Evolutionary conservation across 2,329 filamentous ascomycete species (phyloP).

Genomic region (Ploettnerulaceae sp.): DNA sequence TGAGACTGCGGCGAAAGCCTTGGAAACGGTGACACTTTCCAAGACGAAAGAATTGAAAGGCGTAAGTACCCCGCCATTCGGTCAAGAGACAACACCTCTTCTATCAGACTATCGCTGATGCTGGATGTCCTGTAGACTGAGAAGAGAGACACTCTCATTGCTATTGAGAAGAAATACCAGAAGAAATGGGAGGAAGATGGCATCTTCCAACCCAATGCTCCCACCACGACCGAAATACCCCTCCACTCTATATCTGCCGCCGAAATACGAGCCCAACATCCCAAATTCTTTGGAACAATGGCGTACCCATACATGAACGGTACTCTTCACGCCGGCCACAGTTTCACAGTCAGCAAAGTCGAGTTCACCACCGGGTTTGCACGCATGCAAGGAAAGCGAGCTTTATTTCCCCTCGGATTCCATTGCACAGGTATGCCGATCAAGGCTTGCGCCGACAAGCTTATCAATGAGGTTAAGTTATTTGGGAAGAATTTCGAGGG

Average conservation of each 20-base stretch:
- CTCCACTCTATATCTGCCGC: conserved; percentile 67
- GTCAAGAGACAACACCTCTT: conserved; percentile 14
- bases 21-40: conserved; percentile 49
- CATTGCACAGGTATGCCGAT: conserved; percentile 98
- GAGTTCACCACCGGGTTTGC: conserved; percentile 87
- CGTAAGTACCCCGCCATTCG: conserved; percentile 36
- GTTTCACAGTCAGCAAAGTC: conserved; percentile 86
- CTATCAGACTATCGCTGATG: conserved; percentile 15
- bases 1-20: conserved; percentile 38
- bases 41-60: conserved; percentile 59
- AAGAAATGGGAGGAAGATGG: conserved; percentile 70
- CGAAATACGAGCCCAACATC: conserved; percentile 72
- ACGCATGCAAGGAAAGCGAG: conserved; percentile 83
- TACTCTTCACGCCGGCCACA: conserved; percentile 83
- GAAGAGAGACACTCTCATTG: conserved; percentile 77
- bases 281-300: conserved; percentile 87
- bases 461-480: conserved; percentile 79
- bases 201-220: conserved; percentile 83
- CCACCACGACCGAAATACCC: conserved; percentile 71
- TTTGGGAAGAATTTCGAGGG: conserved; percentile 84
- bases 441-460: conserved; percentile 94
- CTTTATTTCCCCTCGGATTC: conserved; percentile 87
- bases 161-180: conserved; percentile 89
- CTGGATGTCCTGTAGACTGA: conserved; percentile 55
- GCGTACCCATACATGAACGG: conserved; percentile 83